These are phyloP conservation scores for Nemania diffusa DNA, from an alignment of 2,329 filamentous ascomycete genomes.

Conservation along the genomic window DNA sequence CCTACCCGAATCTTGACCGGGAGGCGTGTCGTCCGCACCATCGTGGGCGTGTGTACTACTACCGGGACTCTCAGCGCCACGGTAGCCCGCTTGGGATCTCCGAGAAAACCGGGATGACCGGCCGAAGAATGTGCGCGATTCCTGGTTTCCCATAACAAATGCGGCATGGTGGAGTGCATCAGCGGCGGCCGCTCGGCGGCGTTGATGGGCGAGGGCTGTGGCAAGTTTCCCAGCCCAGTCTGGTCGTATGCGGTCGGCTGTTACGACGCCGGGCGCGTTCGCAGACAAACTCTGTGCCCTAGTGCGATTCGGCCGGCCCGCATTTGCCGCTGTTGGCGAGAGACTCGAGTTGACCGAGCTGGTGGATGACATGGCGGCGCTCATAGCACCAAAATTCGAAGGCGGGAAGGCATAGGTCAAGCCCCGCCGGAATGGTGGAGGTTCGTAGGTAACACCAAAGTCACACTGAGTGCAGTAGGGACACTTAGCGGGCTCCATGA, in stretches of 20 bases:
- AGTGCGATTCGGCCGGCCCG: slow-evolving; percentile 54
- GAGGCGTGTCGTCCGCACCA: slow-evolving; percentile 44
- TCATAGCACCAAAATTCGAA: slow-evolving; percentile 59
- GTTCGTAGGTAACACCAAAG: slow-evolving; percentile 94
- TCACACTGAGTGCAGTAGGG: slow-evolving; percentile 96
- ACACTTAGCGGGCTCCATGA: slow-evolving; percentile 91
- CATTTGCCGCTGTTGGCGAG: slow-evolving; percentile 53
- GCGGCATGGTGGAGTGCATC: slow-evolving; percentile 95
- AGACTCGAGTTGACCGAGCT: slow-evolving; percentile 76
- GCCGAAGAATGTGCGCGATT: slow-evolving; percentile 64
- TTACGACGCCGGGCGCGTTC: slow-evolving; percentile 85
- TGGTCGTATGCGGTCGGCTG: slow-evolving; percentile 89
- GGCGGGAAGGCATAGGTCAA: slow-evolving; percentile 72
- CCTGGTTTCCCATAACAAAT: slow-evolving; percentile 80
- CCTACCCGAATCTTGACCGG: slow-evolving; percentile 50
- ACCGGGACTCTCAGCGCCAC: slow-evolving; percentile 48
- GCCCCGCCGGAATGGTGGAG: slow-evolving; percentile 88
- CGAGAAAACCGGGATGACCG: slow-evolving; percentile 66
- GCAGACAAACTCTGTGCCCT: slow-evolving; percentile 76
- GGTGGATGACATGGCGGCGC: slow-evolving; percentile 85
- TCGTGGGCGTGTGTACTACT: slow-evolving; percentile 39
- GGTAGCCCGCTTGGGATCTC: slow-evolving; percentile 57
- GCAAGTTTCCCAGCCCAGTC: slow-evolving; percentile 94
- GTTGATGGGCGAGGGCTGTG: slow-evolving; percentile 83
- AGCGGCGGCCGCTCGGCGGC: slow-evolving; percentile 88